Percentiles rank a stretch among this genome's conserved stretches.
Conservation (phyloP, 169 alveolate genomes). For the Eimeria nieschulzi region DNA sequence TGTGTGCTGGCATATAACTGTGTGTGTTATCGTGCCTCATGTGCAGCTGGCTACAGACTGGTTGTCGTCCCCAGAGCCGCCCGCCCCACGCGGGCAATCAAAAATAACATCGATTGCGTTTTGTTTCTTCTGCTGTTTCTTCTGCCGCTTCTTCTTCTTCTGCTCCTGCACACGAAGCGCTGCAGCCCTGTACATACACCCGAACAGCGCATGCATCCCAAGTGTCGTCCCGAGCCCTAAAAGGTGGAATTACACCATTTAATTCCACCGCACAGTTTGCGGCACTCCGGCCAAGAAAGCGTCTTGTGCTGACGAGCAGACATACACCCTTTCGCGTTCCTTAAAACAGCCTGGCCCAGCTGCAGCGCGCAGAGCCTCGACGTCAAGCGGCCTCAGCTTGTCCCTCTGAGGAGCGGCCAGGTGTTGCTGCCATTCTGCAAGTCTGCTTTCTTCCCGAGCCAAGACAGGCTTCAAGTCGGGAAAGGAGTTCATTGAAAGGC, state of each 20-base stretch:
- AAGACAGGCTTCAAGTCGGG: not conserved
- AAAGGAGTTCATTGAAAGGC: not conserved
- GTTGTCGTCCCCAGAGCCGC: too few species aligned
- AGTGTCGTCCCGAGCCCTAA: not conserved
- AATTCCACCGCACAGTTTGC: not conserved
- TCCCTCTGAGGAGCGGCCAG: not conserved
- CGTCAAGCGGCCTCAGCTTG: not conserved
- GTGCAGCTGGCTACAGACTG: too few species aligned
- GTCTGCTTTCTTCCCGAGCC: not conserved
- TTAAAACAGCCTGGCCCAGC: not conserved
- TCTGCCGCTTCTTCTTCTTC: not conserved
- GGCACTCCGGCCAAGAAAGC: not conserved
- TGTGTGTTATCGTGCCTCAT: too few species aligned
- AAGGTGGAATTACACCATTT: not conserved
- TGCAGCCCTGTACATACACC: not conserved
- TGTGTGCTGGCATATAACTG: too few species aligned
- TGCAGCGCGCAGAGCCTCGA: not conserved
- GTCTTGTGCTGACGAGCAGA: not conserved
- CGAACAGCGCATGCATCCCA: not conserved
- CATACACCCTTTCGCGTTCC: not conserved
- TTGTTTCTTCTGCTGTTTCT: not conserved
- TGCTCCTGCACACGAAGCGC: not conserved
- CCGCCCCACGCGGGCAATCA: not conserved
- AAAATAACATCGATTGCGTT: not conserved
- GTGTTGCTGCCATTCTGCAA: not conserved